phyloP scores from a whole-genome alignment of 495 filamentous ascomycete species.

The Aspergillus ostianus region DNA sequence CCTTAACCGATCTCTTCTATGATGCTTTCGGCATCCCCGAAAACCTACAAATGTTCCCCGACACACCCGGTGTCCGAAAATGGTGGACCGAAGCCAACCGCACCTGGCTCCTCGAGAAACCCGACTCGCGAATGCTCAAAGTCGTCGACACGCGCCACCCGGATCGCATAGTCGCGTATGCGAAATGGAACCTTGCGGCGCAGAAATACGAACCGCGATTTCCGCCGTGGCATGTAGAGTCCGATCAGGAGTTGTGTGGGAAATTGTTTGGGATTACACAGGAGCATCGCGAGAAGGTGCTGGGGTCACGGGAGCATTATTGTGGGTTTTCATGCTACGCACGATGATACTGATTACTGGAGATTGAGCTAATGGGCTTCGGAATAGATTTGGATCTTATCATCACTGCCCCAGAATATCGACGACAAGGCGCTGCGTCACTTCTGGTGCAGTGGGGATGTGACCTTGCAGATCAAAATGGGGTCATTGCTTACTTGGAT shows the following conservation, averaged over 20 bases:
- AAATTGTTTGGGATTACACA: constrained; percentile 14
- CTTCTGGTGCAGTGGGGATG: constrained; percentile 50
- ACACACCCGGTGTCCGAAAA: constrained; percentile 22
- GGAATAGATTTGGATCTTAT: constrained; percentile 41
- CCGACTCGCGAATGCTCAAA: constrained; percentile 23
- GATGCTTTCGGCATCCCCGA: constrained; percentile 19
- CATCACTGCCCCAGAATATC: constrained; percentile 41
- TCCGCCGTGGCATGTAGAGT: constrained; percentile 17
- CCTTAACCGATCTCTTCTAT: constrained; percentile 18
- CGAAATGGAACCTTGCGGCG: constrained; percentile 22
- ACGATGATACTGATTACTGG: neutral
- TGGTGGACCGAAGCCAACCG: constrained; percentile 22
- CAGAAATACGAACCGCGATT: constrained; percentile 14
- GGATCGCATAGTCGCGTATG: constrained; percentile 15
- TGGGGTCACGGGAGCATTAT: constrained; percentile 16
- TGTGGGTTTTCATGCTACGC: constrained; percentile 9
- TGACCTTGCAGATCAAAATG: constrained; percentile 31
- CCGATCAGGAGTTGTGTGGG: constrained; percentile 12
- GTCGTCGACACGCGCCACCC: constrained; percentile 12
- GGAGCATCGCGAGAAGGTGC: constrained; percentile 4
- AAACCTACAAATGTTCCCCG: constrained; percentile 18
- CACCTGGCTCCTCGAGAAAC: constrained; percentile 17
- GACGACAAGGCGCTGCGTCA: constrained; percentile 44
- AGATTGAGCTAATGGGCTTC: neutral
- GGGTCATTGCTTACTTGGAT: constrained; percentile 24